Percentiles rank a stretch among this genome's conserved stretches.
Evolutionary conservation across 306 rosid genomes (phyloP).

Genomic region (Vigna radiata): DNA sequence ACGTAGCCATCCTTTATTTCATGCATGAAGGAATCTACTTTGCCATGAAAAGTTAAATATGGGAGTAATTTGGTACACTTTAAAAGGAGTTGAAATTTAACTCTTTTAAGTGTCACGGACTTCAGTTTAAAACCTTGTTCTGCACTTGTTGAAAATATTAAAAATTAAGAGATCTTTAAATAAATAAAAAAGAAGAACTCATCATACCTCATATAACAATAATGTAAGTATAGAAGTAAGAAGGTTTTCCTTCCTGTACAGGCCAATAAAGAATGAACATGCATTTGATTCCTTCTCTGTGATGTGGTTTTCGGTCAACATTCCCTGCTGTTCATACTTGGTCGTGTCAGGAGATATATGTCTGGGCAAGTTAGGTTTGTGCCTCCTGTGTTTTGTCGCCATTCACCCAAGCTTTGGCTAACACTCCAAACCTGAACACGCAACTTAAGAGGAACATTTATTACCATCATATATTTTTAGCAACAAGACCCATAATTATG

Average conservation of each 20-base stretch:
- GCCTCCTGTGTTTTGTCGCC: constrained; percentile 8
- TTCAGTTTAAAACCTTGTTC: no score
- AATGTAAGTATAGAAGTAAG: not conserved
- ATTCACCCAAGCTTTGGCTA: not conserved
- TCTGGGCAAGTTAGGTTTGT: constrained; percentile 1
- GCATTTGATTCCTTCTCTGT: constrained; percentile 17
- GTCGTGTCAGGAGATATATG: constrained; percentile 35
- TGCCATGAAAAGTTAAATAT: not conserved
- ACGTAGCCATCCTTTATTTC: constrained; percentile 10
- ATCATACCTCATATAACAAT: not conserved
- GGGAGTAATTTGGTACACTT: not conserved
- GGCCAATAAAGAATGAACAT: constrained; percentile 11
- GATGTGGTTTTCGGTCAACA: constrained; percentile 30
- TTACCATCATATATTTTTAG: not conserved
- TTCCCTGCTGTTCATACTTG: constrained; percentile 23
- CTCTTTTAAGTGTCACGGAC: not conserved
- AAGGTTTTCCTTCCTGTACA: not conserved
- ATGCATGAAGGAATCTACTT: not conserved
- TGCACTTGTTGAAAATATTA: no score
- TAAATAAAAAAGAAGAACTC: no score
- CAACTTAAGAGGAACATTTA: constrained; percentile 5
- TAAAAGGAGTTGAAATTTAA: not conserved
- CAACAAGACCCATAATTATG: not conserved
- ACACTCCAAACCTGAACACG: not conserved
- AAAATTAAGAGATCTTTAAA: no score